Base-by-base conservation (phyloP, 495 filamentous ascomycete genomes). In the Talaromyces stipitatus region DNA sequence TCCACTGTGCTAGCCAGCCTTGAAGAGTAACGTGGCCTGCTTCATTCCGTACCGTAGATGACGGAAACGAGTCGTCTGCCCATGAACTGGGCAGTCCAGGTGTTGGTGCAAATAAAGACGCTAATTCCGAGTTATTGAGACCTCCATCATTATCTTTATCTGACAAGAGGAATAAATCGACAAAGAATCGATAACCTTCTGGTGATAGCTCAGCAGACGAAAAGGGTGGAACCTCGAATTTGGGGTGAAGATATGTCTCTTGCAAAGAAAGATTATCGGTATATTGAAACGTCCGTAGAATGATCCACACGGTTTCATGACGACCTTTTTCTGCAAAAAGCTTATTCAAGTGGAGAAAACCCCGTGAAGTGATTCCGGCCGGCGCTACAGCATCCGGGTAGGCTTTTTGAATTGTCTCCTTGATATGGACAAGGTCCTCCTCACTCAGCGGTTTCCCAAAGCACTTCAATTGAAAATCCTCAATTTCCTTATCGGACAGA, bases 1-100 rank as follows among this genome's bases (percentile, higher is more conserved):
- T 96, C 94, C 94, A 98, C 61, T 98, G 94, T 4, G 94, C 95
- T 16, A 98, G 81, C 94, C 94, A 98, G 4, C 94, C 94, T 69
- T 98, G 94, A 2, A 97, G 79, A 3, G 94, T 98, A 60, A 98
- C 91, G 70, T 97, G 82, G 1, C 92, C 92, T 9, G 91, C 90
- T 71, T 98, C 94, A 67, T 95, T 97, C 32, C 90, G 86, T 14
- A 97, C 91, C 11, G 95, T 95, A 3, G 89, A 95, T 3, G 89
- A 92, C 6, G 94, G 95, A 66, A 98, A 98, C 12, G 87, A 86
- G 54, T 94, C 91, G 54, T 97, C 94, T 0, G 83, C 74, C 94
- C 94, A 98, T 0, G 86, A 91, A 4, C 80, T 66, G 1, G 94
- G 94, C 7, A 96, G 67, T 29, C 95, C 92, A 0, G 94, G 95